Evolutionary conservation across 2,329 filamentous ascomycete species (phyloP).

Genomic region (Ophioceras dolichostomum): DNA sequence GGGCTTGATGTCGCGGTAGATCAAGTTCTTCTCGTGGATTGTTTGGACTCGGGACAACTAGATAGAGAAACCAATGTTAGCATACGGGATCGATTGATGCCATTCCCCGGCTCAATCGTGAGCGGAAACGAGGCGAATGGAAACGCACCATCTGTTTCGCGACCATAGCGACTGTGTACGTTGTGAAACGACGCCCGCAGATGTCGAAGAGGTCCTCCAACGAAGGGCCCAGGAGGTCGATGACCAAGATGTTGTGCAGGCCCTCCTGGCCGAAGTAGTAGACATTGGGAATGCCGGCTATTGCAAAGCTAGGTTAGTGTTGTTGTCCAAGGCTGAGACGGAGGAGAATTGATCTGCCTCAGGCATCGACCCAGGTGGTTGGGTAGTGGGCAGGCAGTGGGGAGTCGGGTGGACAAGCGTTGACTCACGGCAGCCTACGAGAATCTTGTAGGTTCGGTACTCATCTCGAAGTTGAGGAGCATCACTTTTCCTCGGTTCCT

Average conservation of each 20-base stretch:
- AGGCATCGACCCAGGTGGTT: background rate
- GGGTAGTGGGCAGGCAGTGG: background rate
- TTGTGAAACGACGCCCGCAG: slow-evolving; percentile 87
- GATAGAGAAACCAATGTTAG: background rate
- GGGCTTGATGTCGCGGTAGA: slow-evolving; percentile 98
- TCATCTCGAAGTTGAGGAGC: slow-evolving; percentile 96
- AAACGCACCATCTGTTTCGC: slow-evolving; percentile 85
- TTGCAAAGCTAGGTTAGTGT: no score
- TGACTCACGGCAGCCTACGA: slow-evolving; percentile 93
- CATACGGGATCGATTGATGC: background rate
- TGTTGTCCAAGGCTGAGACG: no score
- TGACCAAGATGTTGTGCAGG: slow-evolving; percentile 96
- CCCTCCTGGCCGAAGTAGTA: slow-evolving; percentile 99
- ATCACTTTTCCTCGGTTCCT: slow-evolving; percentile 98
- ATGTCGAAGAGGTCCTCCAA: slow-evolving; percentile 96
- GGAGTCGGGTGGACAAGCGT: no score
- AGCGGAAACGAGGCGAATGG: background rate
- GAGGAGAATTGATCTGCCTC: no score
- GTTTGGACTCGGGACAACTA: slow-evolving; percentile 80
- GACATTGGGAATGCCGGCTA: slow-evolving; percentile 97
- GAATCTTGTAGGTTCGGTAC: slow-evolving; percentile 98
- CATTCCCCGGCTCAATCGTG: background rate
- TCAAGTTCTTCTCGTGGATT: slow-evolving; percentile 98
- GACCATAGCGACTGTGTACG: slow-evolving; percentile 98
- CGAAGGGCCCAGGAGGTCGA: slow-evolving; percentile 88